Base-by-base conservation (phyloP, 805 yeast species). In the Ogataea thermomethanolica region DNA sequence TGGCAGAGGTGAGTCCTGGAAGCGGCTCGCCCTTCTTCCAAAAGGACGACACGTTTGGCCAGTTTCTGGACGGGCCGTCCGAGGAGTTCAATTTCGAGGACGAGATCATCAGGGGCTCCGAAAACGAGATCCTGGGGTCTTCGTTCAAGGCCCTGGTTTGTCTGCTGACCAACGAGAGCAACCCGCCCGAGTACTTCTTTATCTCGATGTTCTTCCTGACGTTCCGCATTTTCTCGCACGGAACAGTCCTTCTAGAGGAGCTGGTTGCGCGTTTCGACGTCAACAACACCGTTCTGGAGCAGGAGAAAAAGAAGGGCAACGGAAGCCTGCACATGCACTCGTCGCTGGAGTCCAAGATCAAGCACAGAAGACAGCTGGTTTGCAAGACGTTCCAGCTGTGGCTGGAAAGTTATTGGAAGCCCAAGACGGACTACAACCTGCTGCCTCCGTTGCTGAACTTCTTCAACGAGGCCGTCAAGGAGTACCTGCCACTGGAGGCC, bases 351-450 rank as follows among this genome's bases (percentile, higher is more conserved):
- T 66, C 73, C 13, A 65, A 71, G 48, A 48, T 77, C 28, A 78
- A 74, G 52, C 79, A 72, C 47, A 72, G 93, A 58, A 67, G 91
- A 55, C 76, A 78, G 45, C 62, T 83, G 33, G 79, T 88, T 28
- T 78, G 82, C 49, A 77, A 75, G 48, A 70, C 83, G 59, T 76
- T 89, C 56, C 84, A 79, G 58, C 67, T 77, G 25, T 91, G 99
- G 99, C 65, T 91, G 60, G 95, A 88, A 60, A 81, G 93, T 37
- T 89, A 84, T 58, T 91, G 96, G 96, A 77, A 80, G 47, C 76
- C 74, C 34, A 69, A 72, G 30, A 39, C 62, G 5, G 95, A 89
- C 58, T 75, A 74, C 45, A 63, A 61, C 20, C 66, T 81, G 28
- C 64, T 89, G 33, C 78, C 93, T 9, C 81, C 87, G 0, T 64